phyloP scores from a whole-genome alignment of 2,329 filamentous ascomycete genomes.

The Blastomyces emzantsi region DNA sequence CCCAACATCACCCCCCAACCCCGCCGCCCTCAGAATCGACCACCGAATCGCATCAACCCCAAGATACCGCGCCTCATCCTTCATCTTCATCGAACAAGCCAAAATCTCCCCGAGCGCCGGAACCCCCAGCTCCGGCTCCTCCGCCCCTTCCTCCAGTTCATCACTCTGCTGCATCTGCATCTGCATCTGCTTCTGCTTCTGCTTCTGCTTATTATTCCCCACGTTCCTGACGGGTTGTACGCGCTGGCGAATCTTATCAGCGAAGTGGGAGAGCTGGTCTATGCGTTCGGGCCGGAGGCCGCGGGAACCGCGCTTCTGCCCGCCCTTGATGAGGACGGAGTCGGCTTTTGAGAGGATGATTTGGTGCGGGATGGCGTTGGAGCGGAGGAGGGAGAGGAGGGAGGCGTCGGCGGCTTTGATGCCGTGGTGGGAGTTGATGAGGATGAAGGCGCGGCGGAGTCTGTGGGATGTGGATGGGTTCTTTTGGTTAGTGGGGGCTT shows the following conservation, averaged over 20 bases:
- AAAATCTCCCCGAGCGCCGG: constrained; percentile 51
- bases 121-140: constrained; percentile 29
- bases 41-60: constrained; percentile 56
- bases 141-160: too few species aligned
- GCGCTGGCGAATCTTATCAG: constrained; percentile 27
- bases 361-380: constrained; percentile 53
- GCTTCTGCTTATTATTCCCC: background rate
- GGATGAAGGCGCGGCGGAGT: constrained; percentile 53
- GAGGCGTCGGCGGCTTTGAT: constrained; percentile 52
- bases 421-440: constrained; percentile 56
- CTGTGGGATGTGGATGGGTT: constrained; percentile 20
- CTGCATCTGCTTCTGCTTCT: too few species aligned
- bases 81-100: constrained; percentile 47
- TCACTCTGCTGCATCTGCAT: too few species aligned
- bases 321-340: constrained; percentile 37
- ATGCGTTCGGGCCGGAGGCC: background rate
- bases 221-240: constrained; percentile 34
- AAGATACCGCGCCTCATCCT: constrained; percentile 41
- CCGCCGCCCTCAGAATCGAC: constrained; percentile 55
- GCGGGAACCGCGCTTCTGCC: constrained; percentile 5
- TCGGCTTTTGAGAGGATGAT: constrained; percentile 60
- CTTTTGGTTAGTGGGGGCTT: background rate
- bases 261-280: constrained; percentile 24
- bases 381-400: constrained; percentile 48
- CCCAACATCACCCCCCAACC: constrained; percentile 43